Percentiles rank a stretch among this genome's conserved stretches.
phyloP scores from a whole-genome alignment of 495 filamentous ascomycete species.

The Neurospora sp. region DNA sequence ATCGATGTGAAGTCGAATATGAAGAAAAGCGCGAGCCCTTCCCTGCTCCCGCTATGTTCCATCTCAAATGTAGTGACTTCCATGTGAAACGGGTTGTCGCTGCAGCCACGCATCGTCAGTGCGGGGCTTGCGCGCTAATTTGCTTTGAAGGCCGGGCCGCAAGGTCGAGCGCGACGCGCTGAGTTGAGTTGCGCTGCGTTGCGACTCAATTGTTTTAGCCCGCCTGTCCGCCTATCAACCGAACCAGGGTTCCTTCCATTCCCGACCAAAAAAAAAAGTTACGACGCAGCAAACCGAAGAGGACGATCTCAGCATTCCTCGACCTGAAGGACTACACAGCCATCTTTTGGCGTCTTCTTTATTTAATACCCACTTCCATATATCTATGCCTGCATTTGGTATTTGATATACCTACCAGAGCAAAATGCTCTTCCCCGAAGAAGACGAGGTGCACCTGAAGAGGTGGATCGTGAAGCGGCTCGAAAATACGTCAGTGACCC shows the following conservation, averaged over 20 bases:
- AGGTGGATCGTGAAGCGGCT: slow-evolving; percentile 83
- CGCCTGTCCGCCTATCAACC: neutral
- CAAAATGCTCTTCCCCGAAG: slow-evolving; percentile 70
- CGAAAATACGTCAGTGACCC: slow-evolving; percentile 67
- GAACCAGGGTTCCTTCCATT: neutral
- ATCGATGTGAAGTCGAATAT: neutral
- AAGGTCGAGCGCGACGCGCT: neutral
- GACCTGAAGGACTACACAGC: neutral
- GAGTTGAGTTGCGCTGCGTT: neutral
- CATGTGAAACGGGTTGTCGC: neutral
- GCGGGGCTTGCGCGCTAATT: neutral
- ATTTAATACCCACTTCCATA: neutral
- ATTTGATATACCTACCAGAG: neutral
- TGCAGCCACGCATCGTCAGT: neutral
- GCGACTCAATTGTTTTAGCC: neutral
- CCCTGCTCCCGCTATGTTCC: neutral
- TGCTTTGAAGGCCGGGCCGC: neutral
- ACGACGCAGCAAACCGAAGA: neutral
- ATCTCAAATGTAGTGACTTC: neutral
- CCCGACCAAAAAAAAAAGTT: neutral
- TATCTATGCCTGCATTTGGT: neutral
- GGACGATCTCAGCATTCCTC: neutral
- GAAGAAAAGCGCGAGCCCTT: neutral
- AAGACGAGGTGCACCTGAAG: slow-evolving; percentile 64
- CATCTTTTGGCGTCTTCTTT: neutral